Base-by-base conservation (phyloP, 441 rosid species). In the Capsella rubella region DNA sequence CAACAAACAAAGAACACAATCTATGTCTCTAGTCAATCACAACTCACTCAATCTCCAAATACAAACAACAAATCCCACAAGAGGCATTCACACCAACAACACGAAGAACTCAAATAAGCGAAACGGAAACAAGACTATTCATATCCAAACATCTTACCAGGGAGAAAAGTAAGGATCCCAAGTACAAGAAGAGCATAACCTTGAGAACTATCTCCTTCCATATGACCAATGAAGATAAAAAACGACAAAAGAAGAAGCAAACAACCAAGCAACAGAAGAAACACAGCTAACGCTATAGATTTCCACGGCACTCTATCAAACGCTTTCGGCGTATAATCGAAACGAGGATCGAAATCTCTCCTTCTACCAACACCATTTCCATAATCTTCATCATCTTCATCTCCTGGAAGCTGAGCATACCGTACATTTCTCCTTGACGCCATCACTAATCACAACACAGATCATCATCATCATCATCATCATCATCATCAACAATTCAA, bases 161-260 rank as follows among this genome's bases (percentile, higher is more conserved):
- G 98, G 27, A 91, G 87, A 82, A 94, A 94, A 54, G 96, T 78
- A 62, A 94, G 84, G 71, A 91, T 61, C 59, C 98, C 97, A 29
- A 90, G 95, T 65, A 79, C 79, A 45, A 91, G 78, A 66, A 91
- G 91, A 42, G 96, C 98, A 62, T 86, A 91, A 34, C 79, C 96
- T 79, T 90, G 97, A 14, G 96, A 86, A 59, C 78, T 81, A 43
- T 94, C 96, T 50, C 93, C 96, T 55, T 87, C 92, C 91, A 93
- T 90, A 79, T 94, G 97, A 75, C 97, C 97, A 3, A 85, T 84
- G 62, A 92, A 78, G 81, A 94, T 87, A 77, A 92, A 89, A 82
- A 87, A 57, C 1, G 92, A 78, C 56, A 94, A 87, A 71, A 88
- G 86, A 31, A 94, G 88, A 75, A 92, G 92, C 66, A 88, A 29